phyloP scores from a whole-genome alignment of 2,329 filamentous ascomycete genomes.

The Ciborinia camelliae region DNA sequence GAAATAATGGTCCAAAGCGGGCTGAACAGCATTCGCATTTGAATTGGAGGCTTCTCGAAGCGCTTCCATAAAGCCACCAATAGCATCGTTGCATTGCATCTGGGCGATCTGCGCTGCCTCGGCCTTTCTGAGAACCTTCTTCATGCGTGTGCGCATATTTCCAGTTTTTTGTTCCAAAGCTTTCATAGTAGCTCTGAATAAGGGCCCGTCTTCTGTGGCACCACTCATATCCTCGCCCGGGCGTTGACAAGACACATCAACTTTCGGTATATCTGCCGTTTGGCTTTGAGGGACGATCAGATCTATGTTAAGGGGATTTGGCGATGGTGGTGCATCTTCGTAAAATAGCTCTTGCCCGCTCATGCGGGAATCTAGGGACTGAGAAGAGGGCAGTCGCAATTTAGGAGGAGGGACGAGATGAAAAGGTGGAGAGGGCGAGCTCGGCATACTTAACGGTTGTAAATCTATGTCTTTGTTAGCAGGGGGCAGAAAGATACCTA shows the following conservation, averaged over 20 bases:
- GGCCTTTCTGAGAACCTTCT: slow-evolving; percentile 91
- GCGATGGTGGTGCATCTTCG: slow-evolving; percentile 57
- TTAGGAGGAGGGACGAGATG: slow-evolving; percentile 70
- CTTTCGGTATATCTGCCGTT: slow-evolving; percentile 55
- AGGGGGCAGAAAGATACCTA: slow-evolving; percentile 19
- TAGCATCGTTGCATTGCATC: slow-evolving; percentile 78
- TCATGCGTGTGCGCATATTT: slow-evolving; percentile 90
- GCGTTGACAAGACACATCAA: slow-evolving; percentile 83
- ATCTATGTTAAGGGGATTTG: slow-evolving; percentile 44
- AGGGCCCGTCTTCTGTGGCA: slow-evolving; percentile 83
- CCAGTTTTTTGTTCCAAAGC: slow-evolving; percentile 94
- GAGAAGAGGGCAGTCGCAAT: slow-evolving; percentile 78
- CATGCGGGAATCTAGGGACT: slow-evolving; percentile 79
- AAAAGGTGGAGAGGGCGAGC: slow-evolving; percentile 67
- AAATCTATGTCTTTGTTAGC: slow-evolving; percentile 28
- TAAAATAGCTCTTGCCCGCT: slow-evolving; percentile 62
- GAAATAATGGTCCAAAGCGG: slow-evolving; percentile 95
- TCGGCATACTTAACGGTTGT: slow-evolving; percentile 53
- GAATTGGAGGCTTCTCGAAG: slow-evolving; percentile 83
- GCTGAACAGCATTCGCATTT: slow-evolving; percentile 95
- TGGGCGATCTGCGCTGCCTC: slow-evolving; percentile 82
- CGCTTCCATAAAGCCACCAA: slow-evolving; percentile 77
- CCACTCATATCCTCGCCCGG: slow-evolving; percentile 81
- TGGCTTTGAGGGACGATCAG: slow-evolving; percentile 17
- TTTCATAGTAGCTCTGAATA: slow-evolving; percentile 96